phyloP scores from a whole-genome alignment of 352 stramenopile species.

The Phytopythium montanum region DNA sequence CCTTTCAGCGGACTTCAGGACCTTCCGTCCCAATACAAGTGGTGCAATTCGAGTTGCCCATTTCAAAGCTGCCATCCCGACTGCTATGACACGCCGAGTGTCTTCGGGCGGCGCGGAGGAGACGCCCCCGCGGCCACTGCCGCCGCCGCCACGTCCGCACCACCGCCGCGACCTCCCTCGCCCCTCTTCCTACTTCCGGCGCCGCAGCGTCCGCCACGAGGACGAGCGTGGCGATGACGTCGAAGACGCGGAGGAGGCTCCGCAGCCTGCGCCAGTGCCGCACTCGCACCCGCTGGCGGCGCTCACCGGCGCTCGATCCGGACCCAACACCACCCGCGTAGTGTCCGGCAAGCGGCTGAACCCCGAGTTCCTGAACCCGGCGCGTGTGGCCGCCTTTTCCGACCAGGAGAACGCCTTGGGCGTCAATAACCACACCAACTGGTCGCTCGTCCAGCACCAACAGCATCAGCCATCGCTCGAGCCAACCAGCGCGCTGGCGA shows the following conservation, averaged over 20 bases:
- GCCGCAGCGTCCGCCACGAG: not conserved
- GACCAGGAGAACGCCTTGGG: slow-evolving; percentile 12
- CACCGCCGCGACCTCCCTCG: slow-evolving; percentile 17
- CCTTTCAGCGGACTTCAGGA: not conserved
- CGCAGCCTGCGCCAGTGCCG: slow-evolving; percentile 36
- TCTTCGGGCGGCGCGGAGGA: not conserved
- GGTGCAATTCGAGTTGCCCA: not conserved
- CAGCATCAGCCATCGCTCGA: slow-evolving; percentile 1
- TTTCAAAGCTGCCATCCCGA: not conserved
- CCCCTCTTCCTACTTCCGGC: slow-evolving; percentile 5
- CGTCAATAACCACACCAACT: not conserved
- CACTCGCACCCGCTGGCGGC: slow-evolving; percentile 50
- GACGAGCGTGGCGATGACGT: too few relatives aligned
- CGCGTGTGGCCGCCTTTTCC: slow-evolving; percentile 32
- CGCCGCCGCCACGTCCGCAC: slow-evolving; percentile 39
- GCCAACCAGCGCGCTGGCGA: slow-evolving; percentile 8
- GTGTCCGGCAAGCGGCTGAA: slow-evolving; percentile 32
- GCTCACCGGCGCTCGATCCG: slow-evolving; percentile 16
- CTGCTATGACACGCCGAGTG: not conserved
- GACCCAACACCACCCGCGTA: not conserved
- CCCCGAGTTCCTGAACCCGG: slow-evolving; percentile 49
- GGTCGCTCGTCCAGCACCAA: not conserved
- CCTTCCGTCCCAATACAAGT: not conserved
- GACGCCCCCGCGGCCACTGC: slow-evolving; percentile 28
- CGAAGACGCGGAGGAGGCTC: slow-evolving; percentile 6